phyloP scores from a whole-genome alignment of 2,329 filamentous ascomycete genomes.

The Colletotrichum paranaense region DNA sequence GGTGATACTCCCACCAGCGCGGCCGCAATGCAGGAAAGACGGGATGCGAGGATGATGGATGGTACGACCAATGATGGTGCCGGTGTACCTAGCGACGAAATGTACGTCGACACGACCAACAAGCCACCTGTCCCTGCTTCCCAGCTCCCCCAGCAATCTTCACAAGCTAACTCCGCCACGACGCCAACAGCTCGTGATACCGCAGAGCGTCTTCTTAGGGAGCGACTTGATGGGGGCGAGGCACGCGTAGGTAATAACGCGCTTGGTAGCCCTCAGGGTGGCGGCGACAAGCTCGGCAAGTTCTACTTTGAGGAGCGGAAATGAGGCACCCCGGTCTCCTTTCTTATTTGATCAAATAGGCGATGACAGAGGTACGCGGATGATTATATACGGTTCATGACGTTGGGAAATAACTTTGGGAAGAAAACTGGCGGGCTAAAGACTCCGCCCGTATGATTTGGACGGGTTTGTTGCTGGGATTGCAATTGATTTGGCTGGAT shows the following conservation, averaged over 20 bases:
- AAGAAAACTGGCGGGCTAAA: not conserved
- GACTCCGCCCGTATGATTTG: constrained; percentile 19
- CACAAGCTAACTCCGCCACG: constrained; percentile 34
- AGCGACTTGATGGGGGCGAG: constrained; percentile 66
- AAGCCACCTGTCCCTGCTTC: constrained; percentile 64
- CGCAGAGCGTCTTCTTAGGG: constrained; percentile 73
- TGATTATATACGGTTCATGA: not conserved
- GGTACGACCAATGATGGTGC: constrained; percentile 70
- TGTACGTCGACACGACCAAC: constrained; percentile 74
- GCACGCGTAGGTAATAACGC: constrained; percentile 49
- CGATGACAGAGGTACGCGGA: not conserved
- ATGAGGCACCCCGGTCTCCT: not conserved
- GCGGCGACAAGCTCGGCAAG: constrained; percentile 62
- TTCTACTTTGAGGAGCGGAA: constrained; percentile 70
- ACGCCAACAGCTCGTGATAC: constrained; percentile 57
- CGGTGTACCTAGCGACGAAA: constrained; percentile 58
- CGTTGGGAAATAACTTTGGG: not conserved
- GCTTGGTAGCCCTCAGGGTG: constrained; percentile 57
- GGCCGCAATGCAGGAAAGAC: constrained; percentile 61
- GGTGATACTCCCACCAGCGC: constrained; percentile 58
- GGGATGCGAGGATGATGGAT: constrained; percentile 75
- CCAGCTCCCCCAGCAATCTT: constrained; percentile 43
- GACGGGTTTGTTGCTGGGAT: not conserved
- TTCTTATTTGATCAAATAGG: not conserved
- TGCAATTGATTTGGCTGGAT: constrained; percentile 11